These are phyloP conservation scores for Pestalotiopsis sp. DNA, from an alignment of 2,329 filamentous ascomycete species.

Conservation along the genomic window DNA sequence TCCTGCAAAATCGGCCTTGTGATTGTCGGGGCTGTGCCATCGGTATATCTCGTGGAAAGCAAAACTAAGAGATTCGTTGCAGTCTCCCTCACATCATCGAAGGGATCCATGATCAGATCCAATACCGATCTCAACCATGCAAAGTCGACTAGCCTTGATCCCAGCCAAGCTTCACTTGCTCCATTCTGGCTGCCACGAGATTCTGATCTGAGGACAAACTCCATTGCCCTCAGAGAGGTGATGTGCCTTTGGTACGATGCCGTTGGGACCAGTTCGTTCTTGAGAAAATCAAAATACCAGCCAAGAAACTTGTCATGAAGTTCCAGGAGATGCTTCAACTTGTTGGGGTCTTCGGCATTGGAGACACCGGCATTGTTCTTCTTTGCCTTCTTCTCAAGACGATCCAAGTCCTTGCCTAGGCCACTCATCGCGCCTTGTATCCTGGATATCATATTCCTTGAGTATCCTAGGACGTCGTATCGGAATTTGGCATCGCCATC, in stretches of 20 bases:
- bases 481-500: constrained; percentile 87
- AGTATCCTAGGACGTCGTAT: constrained; percentile 75
- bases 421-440: constrained; percentile 68
- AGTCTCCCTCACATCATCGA: constrained; percentile 81
- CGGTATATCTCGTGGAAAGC: constrained; percentile 43
- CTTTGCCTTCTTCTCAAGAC: constrained; percentile 35
- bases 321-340: constrained; percentile 39
- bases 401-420: constrained; percentile 41
- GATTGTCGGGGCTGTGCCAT: constrained; percentile 18
- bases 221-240: constrained; percentile 73
- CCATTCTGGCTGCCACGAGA: constrained; percentile 57
- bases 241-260: constrained; percentile 91
- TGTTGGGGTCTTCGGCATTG: constrained; percentile 14
- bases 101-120: constrained; percentile 85
- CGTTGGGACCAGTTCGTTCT: constrained; percentile 74
- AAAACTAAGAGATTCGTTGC: constrained; percentile 55
- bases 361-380: constrained; percentile 16
- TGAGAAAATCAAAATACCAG: constrained; percentile 76
- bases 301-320: constrained; percentile 67
- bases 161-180: constrained; percentile 42
- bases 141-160: constrained; percentile 43
- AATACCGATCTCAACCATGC: constrained; percentile 67
- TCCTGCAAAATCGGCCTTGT: constrained; percentile 30
- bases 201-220: constrained; percentile 64
- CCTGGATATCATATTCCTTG: constrained; percentile 77